A percentile compares a stretch with the other conserved stretches of the same genome.
Evolutionary conservation across 2,329 filamentous ascomycete genomes (phyloP).

Genomic region (Cladosporium sp.): DNA sequence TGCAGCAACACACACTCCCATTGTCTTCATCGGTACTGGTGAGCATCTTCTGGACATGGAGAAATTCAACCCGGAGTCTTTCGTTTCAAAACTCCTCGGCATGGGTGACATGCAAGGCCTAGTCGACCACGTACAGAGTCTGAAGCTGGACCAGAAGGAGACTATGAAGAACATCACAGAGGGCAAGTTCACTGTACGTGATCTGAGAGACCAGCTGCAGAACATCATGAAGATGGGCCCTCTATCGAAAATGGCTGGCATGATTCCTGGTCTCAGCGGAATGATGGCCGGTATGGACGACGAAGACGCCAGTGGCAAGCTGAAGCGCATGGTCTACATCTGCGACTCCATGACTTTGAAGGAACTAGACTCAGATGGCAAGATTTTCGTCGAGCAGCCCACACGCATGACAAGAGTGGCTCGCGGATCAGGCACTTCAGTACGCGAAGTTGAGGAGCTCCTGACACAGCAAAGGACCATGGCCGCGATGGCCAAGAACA

Average conservation of each 20-base stretch:
- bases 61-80: slow-evolving; percentile 85
- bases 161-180: slow-evolving; percentile 99
- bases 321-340: slow-evolving; percentile 98
- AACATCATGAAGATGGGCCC: slow-evolving; percentile 99
- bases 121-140: slow-evolving; percentile 91
- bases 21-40: slow-evolving; percentile 95
- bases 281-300: slow-evolving; percentile 97
- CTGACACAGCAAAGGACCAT: slow-evolving; percentile 99
- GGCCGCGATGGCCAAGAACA: slow-evolving; percentile 98
- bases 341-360: slow-evolving; percentile 97
- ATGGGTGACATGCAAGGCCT: slow-evolving; percentile 97
- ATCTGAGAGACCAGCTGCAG: slow-evolving; percentile 87
- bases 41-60: slow-evolving; percentile 96
- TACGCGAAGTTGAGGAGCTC: slow-evolving; percentile 90
- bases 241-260: slow-evolving; percentile 92
- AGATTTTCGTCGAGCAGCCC: slow-evolving; percentile 87
- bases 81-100: slow-evolving; percentile 87
- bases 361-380: slow-evolving; percentile 92
- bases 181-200: slow-evolving; percentile 91
- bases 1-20: slow-evolving; percentile 91
- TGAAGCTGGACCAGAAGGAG: slow-evolving; percentile 96
- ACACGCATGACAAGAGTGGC: slow-evolving; percentile 90
- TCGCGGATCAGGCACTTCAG: slow-evolving; percentile 80
- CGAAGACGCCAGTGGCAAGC: slow-evolving; percentile 86
- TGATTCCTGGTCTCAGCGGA: slow-evolving; percentile 92